Percentiles rank a stretch among this genome's conserved stretches.
Conservation (phyloP, 192 early-diverging fungal genomes). For the Mortierella claussenii region DNA sequence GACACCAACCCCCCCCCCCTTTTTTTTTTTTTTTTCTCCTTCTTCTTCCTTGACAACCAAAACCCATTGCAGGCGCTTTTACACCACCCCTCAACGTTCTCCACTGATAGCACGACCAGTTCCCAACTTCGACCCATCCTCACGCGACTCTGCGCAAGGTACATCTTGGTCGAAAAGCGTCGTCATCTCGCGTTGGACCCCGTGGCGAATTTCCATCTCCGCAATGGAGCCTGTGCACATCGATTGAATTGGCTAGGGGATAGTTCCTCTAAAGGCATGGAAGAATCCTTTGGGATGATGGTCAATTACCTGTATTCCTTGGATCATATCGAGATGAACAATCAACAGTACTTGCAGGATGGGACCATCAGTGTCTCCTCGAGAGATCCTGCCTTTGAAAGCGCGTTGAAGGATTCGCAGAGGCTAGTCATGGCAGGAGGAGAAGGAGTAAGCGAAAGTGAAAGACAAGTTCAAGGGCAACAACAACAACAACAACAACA, state of each 20-base stretch:
- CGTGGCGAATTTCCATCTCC: slow-evolving; percentile 95
- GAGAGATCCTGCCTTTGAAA: slow-evolving; percentile 10
- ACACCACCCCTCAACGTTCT: slow-evolving; percentile 29
- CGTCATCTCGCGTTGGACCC: slow-evolving; percentile 81
- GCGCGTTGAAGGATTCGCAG: no score
- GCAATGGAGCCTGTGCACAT: slow-evolving; percentile 92
- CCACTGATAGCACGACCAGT: slow-evolving; percentile 9
- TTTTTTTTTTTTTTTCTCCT: neutral
- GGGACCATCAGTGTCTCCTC: slow-evolving; percentile 68
- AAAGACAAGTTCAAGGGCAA: neutral
- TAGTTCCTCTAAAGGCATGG: slow-evolving; percentile 78
- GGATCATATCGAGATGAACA: slow-evolving; percentile 83
- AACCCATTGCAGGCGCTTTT: slow-evolving; percentile 12
- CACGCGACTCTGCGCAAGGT: slow-evolving; percentile 69
- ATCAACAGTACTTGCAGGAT: slow-evolving; percentile 73
- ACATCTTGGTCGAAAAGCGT: slow-evolving; percentile 75
- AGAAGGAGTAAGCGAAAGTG: no score
- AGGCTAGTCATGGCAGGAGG: no score
- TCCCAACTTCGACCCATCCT: slow-evolving; percentile 69
- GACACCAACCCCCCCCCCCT: neutral
- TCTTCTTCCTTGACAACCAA: neutral
- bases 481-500: neutral
- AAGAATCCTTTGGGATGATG: slow-evolving; percentile 94
- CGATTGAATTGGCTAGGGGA: slow-evolving; percentile 92
- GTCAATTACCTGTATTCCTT: slow-evolving; percentile 92